Base-by-base conservation (phyloP, 2,329 filamentous ascomycete genomes). In the Alternaria tenuissima region DNA sequence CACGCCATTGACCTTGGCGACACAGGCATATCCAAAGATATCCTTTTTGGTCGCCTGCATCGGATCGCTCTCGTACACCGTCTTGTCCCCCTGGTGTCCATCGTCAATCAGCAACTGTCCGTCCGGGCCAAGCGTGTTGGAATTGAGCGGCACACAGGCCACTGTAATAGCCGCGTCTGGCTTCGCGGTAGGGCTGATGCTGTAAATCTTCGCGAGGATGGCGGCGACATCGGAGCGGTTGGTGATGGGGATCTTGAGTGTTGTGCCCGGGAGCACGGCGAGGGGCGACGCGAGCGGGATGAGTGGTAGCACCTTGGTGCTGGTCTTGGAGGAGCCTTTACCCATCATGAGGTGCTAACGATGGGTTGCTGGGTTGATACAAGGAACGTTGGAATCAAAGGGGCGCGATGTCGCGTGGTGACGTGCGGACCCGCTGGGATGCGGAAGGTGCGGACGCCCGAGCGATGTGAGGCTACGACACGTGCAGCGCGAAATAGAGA, bases 161-260 rank as follows among this genome's bases (percentile, higher is more conserved):
- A 98, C 89, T 8, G 91, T 89, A 68, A 97, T 88, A 67, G 88
- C 84, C 28, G 88, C 86, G 67, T 89, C 84, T 2, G 83, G 87
- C 71, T 89, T 89, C 24, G 83, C 80, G 41, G 87, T 86, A 34
- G 91, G 85, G 28, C 89, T 89, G 68, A 89, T 88, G 72, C 91
- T 91, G 80, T 96, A 94, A 61, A 97, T 87, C 69, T 90, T 89
- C 20, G 93, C 91, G 58, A 99, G 88, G 44, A 98, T 87, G 52
- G 94, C 91, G 54, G 93, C 90, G 67, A 98, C 90, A 79, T 98
- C 95, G 67, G 92, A 89, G 52, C 94, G 92, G 78, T 90, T 89
- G 41, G 90, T 88, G 53, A 97, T 90, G 55, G 92, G 89, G 66
- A 98, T 91, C 69, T 94, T 91, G 70, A 96, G 87, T 52, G 94